Base-by-base conservation (phyloP, 768 basidiomycete species). In the Glaciozyma martinii region DNA sequence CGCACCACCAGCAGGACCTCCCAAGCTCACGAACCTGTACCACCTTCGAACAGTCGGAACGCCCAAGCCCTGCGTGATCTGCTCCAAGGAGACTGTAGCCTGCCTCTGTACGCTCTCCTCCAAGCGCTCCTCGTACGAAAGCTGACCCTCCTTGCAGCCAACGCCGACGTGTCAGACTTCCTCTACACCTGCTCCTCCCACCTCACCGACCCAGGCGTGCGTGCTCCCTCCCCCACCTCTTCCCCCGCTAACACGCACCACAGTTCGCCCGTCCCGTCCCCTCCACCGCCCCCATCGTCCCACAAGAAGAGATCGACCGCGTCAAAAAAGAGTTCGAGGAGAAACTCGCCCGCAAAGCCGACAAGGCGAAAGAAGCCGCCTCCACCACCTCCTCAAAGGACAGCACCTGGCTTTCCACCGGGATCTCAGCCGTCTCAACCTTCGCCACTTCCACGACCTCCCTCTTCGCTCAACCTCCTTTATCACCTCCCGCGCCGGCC, bases 161-260 rank as follows among this genome's bases (percentile, higher is more conserved):
- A 90, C 5, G 78, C 86, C 67, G 84, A 88, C 73, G 85, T 87
- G 13, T 79, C 82, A 16, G 93, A 95, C 76, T 95, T 92, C 75
- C 62, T 97, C 40, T 95, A 94, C 76, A 82, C 84, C 0, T 97
- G 93, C 74, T 81, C 83, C 1, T 76, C 77, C n/a, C 93, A 97
- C 78, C 82, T 95, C 61, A 78, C 79, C 9, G 92, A 97, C 75
- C 77, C 79, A 32, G 89, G 84, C 27, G 94, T 95, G 76, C 85
- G 87, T 12, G n/a, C 81, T 78, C 15, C 77, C 78, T 52, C 76
- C 84, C 57, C 77, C 77, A 72, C 72, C 76, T 57, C 66, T 71
- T 68, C 59, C 29, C 68, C 62, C 23, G 15, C 43, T 40, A 7
- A 42, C 10, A 0, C n/a, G n/a, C 37, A 67, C 18, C 77, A 50